These are phyloP conservation scores for Fusarium papillatum DNA, from an alignment of 2,329 filamentous ascomycete species.

Conservation along the genomic window DNA sequence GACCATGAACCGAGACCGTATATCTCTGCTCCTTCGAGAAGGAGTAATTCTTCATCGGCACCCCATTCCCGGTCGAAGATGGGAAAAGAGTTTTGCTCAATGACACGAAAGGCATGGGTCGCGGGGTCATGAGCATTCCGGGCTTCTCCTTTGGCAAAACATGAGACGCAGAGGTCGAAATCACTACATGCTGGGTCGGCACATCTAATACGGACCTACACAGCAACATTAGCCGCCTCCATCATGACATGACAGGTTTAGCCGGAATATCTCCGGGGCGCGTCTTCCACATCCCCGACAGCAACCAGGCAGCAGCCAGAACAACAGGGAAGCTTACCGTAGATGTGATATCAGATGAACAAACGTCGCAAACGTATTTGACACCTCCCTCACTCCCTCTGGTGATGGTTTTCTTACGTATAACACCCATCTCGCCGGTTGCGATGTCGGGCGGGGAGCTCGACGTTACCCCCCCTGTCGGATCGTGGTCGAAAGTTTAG, in stretches of 20 bases:
- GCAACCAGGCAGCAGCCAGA: conserved; percentile 12
- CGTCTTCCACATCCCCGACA: conserved; percentile 16
- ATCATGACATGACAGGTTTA: conserved; percentile 42
- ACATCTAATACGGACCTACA: conserved; percentile 93
- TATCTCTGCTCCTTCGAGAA: conserved; percentile 94
- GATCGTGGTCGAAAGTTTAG: conserved; percentile 28
- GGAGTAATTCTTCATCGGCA: conserved; percentile 93
- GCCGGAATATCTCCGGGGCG: conserved; percentile 43
- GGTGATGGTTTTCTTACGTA: conserved; percentile 93
- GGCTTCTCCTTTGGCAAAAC: conserved; percentile 86
- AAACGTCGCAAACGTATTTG: conserved; percentile 98
- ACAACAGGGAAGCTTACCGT: conserved; percentile 74
- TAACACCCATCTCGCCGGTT: conserved; percentile 81
- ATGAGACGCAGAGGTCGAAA: conserved; percentile 97
- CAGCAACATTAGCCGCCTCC: conserved; percentile 32
- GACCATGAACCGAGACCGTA: conserved; percentile 98
- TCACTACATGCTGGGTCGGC: conserved; percentile 87
- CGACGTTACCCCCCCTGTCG: conserved; percentile 43
- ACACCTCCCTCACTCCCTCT: conserved; percentile 89
- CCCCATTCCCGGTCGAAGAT: conserved; percentile 98
- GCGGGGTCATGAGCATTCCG: conserved; percentile 89
- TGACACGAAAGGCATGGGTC: conserved; percentile 91
- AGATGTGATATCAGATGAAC: conserved; percentile 95
- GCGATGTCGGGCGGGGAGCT: conserved; percentile 43
- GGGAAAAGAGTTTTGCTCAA: conserved; percentile 98